Conservation (phyloP, 257 asterid genomes). For the Lithospermum erythrorhizon region DNA sequence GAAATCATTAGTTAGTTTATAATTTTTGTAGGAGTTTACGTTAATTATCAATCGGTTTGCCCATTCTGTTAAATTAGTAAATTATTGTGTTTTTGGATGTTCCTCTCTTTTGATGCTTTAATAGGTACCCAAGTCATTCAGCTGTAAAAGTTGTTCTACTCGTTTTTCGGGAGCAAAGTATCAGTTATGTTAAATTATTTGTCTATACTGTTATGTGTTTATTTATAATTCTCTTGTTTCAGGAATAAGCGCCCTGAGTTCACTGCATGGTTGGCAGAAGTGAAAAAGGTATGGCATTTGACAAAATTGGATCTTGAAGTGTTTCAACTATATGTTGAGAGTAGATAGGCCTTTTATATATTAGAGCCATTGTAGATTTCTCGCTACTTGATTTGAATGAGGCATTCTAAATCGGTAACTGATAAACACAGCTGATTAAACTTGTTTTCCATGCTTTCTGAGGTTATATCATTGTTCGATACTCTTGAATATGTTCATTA, state of each 20-base stretch:
- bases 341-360: not conserved
- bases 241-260: constrained; percentile 98
- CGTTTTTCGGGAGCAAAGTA: not conserved
- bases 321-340: not conserved
- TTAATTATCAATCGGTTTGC: not conserved
- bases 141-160: not conserved
- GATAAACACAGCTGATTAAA: too few relatives aligned
- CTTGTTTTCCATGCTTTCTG: too few relatives aligned
- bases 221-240: constrained; percentile 13
- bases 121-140: not conserved
- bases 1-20: not conserved
- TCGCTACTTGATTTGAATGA: not conserved
- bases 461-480: not conserved
- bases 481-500: not conserved
- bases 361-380: not conserved
- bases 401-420: too few relatives aligned
- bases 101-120: not conserved
- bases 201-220: not conserved
- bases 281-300: constrained; percentile 51
- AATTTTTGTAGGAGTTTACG: not conserved
- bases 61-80: not conserved
- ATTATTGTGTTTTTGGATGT: not conserved
- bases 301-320: not conserved
- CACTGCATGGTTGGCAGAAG: constrained; percentile 86
- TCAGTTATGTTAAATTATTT: not conserved